Conservation (phyloP, 2,329 filamentous ascomycete species). For the Phoma sp. region DNA sequence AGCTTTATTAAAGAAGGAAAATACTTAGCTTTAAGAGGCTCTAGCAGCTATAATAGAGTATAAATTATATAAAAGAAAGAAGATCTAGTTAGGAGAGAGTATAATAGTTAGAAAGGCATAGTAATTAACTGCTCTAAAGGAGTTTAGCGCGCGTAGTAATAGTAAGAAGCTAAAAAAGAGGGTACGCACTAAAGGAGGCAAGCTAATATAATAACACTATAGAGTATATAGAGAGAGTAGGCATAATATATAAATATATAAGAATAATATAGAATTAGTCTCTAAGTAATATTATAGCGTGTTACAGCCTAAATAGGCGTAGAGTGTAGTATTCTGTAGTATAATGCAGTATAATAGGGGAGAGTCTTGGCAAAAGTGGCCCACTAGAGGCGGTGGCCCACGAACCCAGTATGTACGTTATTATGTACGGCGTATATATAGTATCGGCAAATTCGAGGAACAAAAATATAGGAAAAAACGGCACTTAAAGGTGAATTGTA, state of each 20-base stretch:
- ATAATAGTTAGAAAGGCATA: background rate
- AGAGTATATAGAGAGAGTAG: background rate
- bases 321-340: no score
- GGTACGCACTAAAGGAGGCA: background rate
- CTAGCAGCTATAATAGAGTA: background rate
- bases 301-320: no score
- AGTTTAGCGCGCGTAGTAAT: conserved; percentile 1
- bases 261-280: background rate
- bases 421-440: no score
- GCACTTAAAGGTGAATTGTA: no score
- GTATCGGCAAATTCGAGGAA: no score
- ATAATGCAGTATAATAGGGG: no score
- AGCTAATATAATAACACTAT: background rate
- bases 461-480: no score
- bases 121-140: background rate
- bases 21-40: background rate
- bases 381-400: no score
- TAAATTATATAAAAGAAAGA: no score
- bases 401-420: no score
- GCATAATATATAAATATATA: background rate
- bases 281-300: no score
- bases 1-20: background rate
- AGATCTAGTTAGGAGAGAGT: background rate
- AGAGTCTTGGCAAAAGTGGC: no score
- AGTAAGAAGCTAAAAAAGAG: background rate